A percentile compares a stretch with the other conserved stretches of the same genome.
Conservation (phyloP, 2,329 filamentous ascomycete genomes). For the Fusarium sp. region DNA sequence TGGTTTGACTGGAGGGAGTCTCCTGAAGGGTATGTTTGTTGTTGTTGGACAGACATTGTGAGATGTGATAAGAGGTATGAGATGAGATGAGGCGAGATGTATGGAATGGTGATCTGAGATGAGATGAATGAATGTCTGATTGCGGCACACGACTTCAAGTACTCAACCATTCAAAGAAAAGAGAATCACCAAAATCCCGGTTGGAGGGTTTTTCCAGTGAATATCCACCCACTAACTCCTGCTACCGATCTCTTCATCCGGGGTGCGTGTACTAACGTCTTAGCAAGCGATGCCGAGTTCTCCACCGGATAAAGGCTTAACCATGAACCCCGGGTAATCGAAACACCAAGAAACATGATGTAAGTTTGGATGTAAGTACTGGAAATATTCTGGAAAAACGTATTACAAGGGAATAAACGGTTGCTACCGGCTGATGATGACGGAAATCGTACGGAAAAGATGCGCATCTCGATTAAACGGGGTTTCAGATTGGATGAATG, state of each 20-base stretch:
- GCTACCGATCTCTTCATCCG: conserved; percentile 17
- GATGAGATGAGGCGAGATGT: background rate
- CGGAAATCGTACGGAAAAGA: background rate
- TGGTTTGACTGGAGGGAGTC: conserved; percentile 41
- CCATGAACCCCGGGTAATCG: conserved; percentile 24
- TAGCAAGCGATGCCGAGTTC: conserved; percentile 2
- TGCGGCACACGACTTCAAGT: conserved; percentile 14
- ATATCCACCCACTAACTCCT: conserved; percentile 2
- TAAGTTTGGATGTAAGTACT: background rate
- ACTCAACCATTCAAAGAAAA: conserved; percentile 22
- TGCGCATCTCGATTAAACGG: background rate
- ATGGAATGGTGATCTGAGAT: background rate
- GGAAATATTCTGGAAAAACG: conserved; percentile 1
- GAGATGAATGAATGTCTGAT: background rate
- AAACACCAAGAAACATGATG: conserved; percentile 15
- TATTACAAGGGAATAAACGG: conserved; percentile 1
- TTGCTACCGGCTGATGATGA: conserved; percentile 21
- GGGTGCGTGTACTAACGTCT: background rate
- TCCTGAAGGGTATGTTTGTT: conserved; percentile 34
- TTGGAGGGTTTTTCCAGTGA: conserved; percentile 33
- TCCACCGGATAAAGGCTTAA: conserved; percentile 34
- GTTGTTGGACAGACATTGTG: conserved; percentile 38
- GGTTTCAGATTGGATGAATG: conserved; percentile 15
- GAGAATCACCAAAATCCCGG: conserved; percentile 19
- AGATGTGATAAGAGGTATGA: background rate